Evolutionary conservation across 441 rosid species (phyloP), one percentile per base, ranked within the genome.

Genomic region (Eutrema salsugineum): DNA sequence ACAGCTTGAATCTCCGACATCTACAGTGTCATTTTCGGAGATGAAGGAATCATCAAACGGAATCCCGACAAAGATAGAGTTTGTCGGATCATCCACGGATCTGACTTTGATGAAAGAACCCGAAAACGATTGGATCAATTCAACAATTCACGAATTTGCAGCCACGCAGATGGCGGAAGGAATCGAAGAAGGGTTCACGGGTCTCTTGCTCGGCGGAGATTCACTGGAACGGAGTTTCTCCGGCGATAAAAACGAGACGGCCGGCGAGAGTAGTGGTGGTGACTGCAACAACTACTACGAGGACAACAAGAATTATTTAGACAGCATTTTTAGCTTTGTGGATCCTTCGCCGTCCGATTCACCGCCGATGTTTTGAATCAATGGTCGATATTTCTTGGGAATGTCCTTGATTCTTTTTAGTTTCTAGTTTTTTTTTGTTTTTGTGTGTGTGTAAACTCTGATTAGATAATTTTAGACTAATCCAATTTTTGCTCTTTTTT

Each of bases 231-330:
- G 68, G 79, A 83, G 78, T 35, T 70, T 84, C 42, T 82, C 88
- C 0, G 84, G 83, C 15, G 80, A 83, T 11, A 83, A 83, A 44
- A 88, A 84, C 48, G 75, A 69, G 33, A 59, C 53, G 22, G 62
- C 16, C 59, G 76, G 48, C 38, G 60, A 54, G 58, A 56, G 49
- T n/a, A 76, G 83, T 22, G 83, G 83, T 14, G 68, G 72, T 27
- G 77, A 81, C n/a, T 68, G 83, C 22, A 84, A 81, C 54, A 11
- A 17, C 36, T 82, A 75, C 68, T 84, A 80, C 56, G 93, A 88
- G 76, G 98, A 92, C 77, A 91, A 81, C 77, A 93, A 91, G 91
- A 88, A 86, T 57, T 93, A 93, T 62, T 90, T 96, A 91, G 88
- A 87, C 60, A 88, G 87, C 66, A 90, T 93, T 77, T 93, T 93